phyloP scores from a whole-genome alignment of 805 yeast genomes.

The Candida dajiaensis region DNA sequence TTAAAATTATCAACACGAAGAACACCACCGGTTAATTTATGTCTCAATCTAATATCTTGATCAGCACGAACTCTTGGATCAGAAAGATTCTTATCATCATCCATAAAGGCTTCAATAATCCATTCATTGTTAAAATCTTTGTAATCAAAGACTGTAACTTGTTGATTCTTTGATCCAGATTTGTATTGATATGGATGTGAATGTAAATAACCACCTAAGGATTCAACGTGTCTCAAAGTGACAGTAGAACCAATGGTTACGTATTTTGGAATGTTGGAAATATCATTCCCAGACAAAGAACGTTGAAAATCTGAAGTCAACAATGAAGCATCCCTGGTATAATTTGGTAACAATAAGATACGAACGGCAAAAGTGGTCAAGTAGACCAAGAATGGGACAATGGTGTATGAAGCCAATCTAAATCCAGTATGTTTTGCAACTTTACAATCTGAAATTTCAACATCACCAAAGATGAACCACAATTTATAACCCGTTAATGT shows the following conservation, averaged over 20 bases:
- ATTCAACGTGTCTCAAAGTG: slow-evolving; percentile 62
- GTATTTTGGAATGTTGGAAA: slow-evolving; percentile 47
- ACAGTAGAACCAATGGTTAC: slow-evolving; percentile 69
- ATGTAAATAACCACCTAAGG: slow-evolving; percentile 74
- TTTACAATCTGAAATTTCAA: slow-evolving; percentile 34
- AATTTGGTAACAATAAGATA: slow-evolving; percentile 37
- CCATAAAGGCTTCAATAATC: slow-evolving; percentile 47
- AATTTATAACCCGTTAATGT: slow-evolving; percentile 36
- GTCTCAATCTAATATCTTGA: slow-evolving; percentile 60
- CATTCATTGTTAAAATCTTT: slow-evolving; percentile 65
- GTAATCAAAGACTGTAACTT: slow-evolving; percentile 66
- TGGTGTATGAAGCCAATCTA: slow-evolving; percentile 38
- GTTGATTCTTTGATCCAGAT: slow-evolving; percentile 67
- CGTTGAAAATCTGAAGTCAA: slow-evolving; percentile 67
- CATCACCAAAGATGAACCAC: slow-evolving; percentile 71
- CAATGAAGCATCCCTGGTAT: slow-evolving; percentile 52
- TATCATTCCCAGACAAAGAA: slow-evolving; percentile 38
- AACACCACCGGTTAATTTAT: slow-evolving; percentile 58
- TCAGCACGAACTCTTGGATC: slow-evolving; percentile 25
- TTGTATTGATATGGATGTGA: slow-evolving; percentile 64
- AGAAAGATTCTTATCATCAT: slow-evolving; percentile 23
- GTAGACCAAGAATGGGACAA: slow-evolving; percentile 56
- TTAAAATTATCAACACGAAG: slow-evolving; percentile 62
- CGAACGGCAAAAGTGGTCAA: slow-evolving; percentile 51
- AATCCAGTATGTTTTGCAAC: slow-evolving; percentile 35